phyloP scores from a whole-genome alignment of 148 eudicot genomes.

The Drosera capensis region DNA sequence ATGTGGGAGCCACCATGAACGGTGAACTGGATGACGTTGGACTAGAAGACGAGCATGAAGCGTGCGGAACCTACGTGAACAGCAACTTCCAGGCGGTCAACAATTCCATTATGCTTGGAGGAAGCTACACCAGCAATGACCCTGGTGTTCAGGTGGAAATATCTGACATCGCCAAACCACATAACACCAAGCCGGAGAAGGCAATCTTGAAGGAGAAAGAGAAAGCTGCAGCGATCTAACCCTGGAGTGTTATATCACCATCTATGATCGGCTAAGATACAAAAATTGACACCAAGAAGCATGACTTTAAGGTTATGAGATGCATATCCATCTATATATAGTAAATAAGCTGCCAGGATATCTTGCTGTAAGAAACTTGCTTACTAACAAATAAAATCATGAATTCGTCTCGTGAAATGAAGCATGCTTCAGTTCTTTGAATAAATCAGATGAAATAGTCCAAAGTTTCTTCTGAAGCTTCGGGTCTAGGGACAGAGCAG shows the following conservation, averaged over 20 bases:
- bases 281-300: no score
- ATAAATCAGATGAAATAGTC: conserved; percentile 40
- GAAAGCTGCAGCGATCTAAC: background rate
- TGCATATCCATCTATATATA: no score
- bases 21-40: conserved; percentile 14
- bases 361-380: background rate
- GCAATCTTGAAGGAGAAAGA: background rate
- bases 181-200: background rate
- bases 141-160: conserved; percentile 86
- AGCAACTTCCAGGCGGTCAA: conserved; percentile 75
- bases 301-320: no score
- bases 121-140: conserved; percentile 50
- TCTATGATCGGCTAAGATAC: no score
- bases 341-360: no score
- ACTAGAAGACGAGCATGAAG: conserved; percentile 8
- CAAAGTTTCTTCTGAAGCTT: conserved; percentile 46
- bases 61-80: conserved; percentile 43
- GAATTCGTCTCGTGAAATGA: conserved; percentile 11
- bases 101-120: conserved; percentile 65
- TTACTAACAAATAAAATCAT: background rate
- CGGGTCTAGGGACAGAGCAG: conserved; percentile 39
- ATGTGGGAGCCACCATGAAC: conserved; percentile 54
- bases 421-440: conserved; percentile 25
- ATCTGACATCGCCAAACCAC: background rate
- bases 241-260: no score